Conservation (phyloP, 257 asterid species). For the Jacaranda copaia region DNA sequence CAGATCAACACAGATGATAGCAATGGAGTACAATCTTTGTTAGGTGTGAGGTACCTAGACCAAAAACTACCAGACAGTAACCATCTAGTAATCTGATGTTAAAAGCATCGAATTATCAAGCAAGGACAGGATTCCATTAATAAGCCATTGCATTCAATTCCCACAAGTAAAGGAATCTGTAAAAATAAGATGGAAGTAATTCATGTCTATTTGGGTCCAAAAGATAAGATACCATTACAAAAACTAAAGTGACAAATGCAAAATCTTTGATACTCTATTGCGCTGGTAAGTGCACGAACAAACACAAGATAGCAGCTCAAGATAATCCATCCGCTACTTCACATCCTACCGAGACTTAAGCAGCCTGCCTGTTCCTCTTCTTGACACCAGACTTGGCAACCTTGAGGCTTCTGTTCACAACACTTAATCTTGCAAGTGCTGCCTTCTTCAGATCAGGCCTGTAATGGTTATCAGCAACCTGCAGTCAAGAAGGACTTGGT, state of each 20-base stretch:
- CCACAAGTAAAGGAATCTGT: not conserved
- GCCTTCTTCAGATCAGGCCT: slow-evolving; percentile 95
- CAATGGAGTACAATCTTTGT: no score
- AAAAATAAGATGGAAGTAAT: not conserved
- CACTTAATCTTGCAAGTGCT: slow-evolving; percentile 88
- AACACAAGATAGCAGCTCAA: slow-evolving; percentile 20
- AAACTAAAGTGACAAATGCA: slow-evolving; percentile 7
- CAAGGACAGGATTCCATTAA: not conserved
- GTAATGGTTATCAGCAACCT: slow-evolving; percentile 85
- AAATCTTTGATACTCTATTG: slow-evolving; percentile 30
- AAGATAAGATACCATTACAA: not conserved
- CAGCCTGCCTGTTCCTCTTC: slow-evolving; percentile 88
- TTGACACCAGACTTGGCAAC: slow-evolving; percentile 90
- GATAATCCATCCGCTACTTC: slow-evolving; percentile 14
- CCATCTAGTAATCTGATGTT: not conserved
- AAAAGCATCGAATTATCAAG: slow-evolving; percentile 1
- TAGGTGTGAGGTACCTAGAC: no score
- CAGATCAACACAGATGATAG: no score
- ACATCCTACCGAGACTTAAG: slow-evolving; percentile 37
- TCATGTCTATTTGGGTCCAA: not conserved
- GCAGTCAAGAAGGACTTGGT: slow-evolving; percentile 21
- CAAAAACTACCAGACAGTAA: no score
- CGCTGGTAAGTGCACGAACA: not conserved
- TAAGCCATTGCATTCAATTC: not conserved
- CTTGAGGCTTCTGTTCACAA: slow-evolving; percentile 84